Evolutionary conservation across 75 land plant genomes (phyloP), one percentile per base, ranked within the genome.

Genomic region (Pseudotsuga menziesii): DNA sequence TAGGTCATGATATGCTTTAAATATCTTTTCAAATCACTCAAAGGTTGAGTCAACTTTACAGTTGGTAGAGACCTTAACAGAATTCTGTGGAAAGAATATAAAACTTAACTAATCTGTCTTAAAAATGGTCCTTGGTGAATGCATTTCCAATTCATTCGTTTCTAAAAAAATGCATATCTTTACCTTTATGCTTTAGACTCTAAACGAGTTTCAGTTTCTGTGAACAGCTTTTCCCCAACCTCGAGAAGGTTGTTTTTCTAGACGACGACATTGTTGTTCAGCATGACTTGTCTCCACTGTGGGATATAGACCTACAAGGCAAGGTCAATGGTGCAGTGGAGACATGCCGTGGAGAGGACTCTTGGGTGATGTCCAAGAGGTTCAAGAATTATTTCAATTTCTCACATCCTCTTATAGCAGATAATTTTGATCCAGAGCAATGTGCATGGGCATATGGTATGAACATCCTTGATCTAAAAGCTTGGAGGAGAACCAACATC

Each of bases 391-490:
- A 92, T 74, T 81, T 91, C 78, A 94, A 92, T 73, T 93, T 93
- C 56, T 88, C 94, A 6, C 82, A 91, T 67, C 94, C 94, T 11
- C 39, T 91, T 9, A 88, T 93, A 57, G 71, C 94, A 52, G 66
- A 77, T 14, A 85, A 84, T 32, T 89, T 93, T 67, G 81, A 91
- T 58, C 87, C 80, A n/a, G 86, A 92, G 20, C 80, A 85, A 75
- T 92, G 94, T 78, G 92, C 87, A 12, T 94, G 97, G 97, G 88
- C 89, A 25, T 92, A 86, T 88, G 97, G 97, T 22, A 87, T 94
- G 94, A 94, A 94, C 76, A 72, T 94, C 35, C 83, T 94, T 62
- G 97, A 92, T 73, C 83, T 94, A n/a, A 75, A 83, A 44, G 94
- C 89, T 0, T 94, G 94, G 97, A 88, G 94, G 77, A 83, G 72